Base-by-base conservation (phyloP, 2,329 filamentous ascomycete species). In the Colletotrichum tropicicola region DNA sequence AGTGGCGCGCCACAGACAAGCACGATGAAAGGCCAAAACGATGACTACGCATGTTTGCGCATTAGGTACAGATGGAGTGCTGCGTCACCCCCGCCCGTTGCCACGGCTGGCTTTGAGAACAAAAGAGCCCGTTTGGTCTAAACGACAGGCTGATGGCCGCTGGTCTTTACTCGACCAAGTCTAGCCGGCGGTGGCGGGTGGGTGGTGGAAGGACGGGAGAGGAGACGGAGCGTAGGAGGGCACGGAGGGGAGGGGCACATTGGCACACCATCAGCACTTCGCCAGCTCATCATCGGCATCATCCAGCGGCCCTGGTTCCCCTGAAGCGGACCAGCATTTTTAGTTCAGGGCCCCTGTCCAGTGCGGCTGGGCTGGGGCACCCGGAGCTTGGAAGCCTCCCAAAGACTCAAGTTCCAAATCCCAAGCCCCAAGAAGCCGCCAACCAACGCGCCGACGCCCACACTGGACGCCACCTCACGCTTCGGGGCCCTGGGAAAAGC, bases 281-380 rank as follows among this genome's bases (percentile, higher is more conserved):
- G 56, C 32, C 60, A 54, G 60, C 59, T 59, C 47, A 64, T 52
- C 59, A 35, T 64, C 48, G 39, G 47, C 55, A 64, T 59, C 32
- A 19, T 32, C 28, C 39, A 32, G 39, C 49, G 43, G 48, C 37
- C 51, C 52, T 51, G 30, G 25, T 54, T 64, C 55, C 60, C 60
- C 60, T 65, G 62, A 65, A 63, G 58, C 49, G 32, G 39, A 35
- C 41, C 61, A 39, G 48, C 41, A 19, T 49, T 45, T 52, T 47
- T 62, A 28, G 57, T 39, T 55, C 59, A 49, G 30, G 17, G 43
- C 51, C 62, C 62, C 44, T 65, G 58, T 52, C 13, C 52, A 56
- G 49, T 57, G 44, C 44, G 62, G 62, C 62, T 63, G 51, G 58
- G 47, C 51, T 28, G 28, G 53, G 37, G 15, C n/a, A 41, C 32